These are phyloP conservation scores for Amoebophrya sp. DNA, from an alignment of 169 alveolate genomes.

Conservation along the genomic window DNA sequence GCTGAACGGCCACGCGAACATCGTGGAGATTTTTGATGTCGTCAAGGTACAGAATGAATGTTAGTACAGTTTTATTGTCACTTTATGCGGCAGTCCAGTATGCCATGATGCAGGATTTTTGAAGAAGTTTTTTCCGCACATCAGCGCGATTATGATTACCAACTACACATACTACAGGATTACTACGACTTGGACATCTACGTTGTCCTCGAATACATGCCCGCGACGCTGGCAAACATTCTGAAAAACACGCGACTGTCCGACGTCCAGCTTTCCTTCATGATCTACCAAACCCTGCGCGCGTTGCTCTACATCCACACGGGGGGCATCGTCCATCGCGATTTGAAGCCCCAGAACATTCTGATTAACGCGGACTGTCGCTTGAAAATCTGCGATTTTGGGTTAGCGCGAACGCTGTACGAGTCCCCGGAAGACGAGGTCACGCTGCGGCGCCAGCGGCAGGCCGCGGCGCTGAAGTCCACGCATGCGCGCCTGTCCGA, in stretches of 20 bases:
- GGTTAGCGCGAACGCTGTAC: background rate
- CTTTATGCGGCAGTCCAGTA: too few relatives aligned
- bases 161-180: too few relatives aligned
- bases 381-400: background rate
- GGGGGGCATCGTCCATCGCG: background rate
- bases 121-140: too few relatives aligned
- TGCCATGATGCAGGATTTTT: too few relatives aligned
- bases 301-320: background rate
- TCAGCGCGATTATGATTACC: too few relatives aligned
- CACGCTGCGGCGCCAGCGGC: background rate
- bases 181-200: background rate
- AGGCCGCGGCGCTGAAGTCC: background rate
- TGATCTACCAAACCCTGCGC: background rate
- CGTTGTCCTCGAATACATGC: background rate
- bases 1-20: background rate
- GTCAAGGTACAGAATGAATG: background rate
- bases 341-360: background rate
- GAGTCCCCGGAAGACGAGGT: background rate
- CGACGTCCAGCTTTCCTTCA: background rate
- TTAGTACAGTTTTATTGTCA: too few relatives aligned
- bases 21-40: background rate
- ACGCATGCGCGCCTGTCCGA: background rate
- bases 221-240: background rate
- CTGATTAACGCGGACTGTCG: background rate
- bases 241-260: background rate